Evolutionary conservation across 257 asterid genomes (phyloP), one percentile per base, ranked within the genome.

Genomic region (Ehretia macrophylla): DNA sequence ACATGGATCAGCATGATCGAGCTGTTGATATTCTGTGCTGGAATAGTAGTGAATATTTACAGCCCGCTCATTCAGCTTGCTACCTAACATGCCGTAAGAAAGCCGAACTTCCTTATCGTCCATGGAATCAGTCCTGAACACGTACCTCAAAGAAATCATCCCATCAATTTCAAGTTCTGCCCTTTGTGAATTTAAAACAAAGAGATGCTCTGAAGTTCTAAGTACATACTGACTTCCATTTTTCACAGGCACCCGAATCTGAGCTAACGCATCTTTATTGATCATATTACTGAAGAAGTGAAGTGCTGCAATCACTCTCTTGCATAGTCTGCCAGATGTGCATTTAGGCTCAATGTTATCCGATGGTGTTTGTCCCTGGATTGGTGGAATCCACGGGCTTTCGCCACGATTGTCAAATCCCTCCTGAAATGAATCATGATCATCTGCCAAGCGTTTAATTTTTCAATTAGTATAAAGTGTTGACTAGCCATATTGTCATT

Each of bases 41-140:
- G 65, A 48, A 60, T 62, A 69, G 20, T 56, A 69, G 37, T 69
- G 69, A 38, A 69, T 69, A 16, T 69, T 44, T 19, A 69, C 69
- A 61, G 69, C 63, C 74, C 74, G 63, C 51, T 69, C 74, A 17
- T 69, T 69, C 38, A 69, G 35, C 64, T 56, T 69, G 6, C 17
- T 54, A 17, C 59, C 17, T 59, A 69, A 69, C 13, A 69, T 69
- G 27, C 69, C 65, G 13, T 65, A 64, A 10, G 65, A 69, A 56
- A 69, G 50, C 47, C 74, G 69, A 49, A 57, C 55, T n/a, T 9
- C 52, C 19, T 32, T 65, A 16, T 32, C 68, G 40, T n/a, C n/a
- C n/a, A n/a, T n/a, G n/a, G n/a, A n/a, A n/a, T 69, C 74, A 21
- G 50, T 65, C 18, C 65, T 37, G 32, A 69, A 62, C 57, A 48